phyloP scores from a whole-genome alignment of 192 early-diverging fungal species.

The Coemansia sp. region DNA sequence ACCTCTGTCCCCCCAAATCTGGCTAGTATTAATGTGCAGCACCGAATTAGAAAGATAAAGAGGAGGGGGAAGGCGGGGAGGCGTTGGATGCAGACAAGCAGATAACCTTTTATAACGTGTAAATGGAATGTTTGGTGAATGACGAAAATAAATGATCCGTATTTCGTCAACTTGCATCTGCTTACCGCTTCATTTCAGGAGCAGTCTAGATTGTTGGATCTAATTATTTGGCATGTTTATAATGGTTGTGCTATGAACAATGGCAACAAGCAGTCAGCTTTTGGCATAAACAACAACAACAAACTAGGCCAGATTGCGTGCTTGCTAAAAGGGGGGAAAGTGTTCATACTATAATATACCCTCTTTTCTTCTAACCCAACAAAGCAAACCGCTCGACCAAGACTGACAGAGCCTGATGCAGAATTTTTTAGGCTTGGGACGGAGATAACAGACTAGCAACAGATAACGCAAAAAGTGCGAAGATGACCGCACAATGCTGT shows the following conservation, averaged over 20 bases:
- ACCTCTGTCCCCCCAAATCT: neutral
- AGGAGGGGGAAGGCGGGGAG: neutral
- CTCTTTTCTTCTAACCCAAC: neutral
- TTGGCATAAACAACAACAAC: neutral
- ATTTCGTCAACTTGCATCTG: neutral
- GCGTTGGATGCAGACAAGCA: neutral
- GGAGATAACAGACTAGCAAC: neutral
- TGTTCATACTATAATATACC: neutral
- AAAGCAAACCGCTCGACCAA: neutral
- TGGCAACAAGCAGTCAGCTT: neutral
- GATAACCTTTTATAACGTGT: neutral
- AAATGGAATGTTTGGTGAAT: neutral
- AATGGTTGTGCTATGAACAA: neutral
- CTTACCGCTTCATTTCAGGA: slow-evolving; percentile 4
- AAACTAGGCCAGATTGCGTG: too few species aligned
- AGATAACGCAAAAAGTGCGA: neutral
- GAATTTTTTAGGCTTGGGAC: neutral
- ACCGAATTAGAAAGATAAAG: neutral
- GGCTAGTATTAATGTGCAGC: neutral
- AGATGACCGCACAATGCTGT: slow-evolving; percentile 3
- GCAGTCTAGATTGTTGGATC: neutral
- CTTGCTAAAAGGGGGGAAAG: neutral
- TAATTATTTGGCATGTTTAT: slow-evolving; percentile 2
- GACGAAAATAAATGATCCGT: neutral
- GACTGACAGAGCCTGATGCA: neutral